Base-by-base conservation (phyloP, 2,329 filamentous ascomycete species). In the Neofusicoccum sp. region DNA sequence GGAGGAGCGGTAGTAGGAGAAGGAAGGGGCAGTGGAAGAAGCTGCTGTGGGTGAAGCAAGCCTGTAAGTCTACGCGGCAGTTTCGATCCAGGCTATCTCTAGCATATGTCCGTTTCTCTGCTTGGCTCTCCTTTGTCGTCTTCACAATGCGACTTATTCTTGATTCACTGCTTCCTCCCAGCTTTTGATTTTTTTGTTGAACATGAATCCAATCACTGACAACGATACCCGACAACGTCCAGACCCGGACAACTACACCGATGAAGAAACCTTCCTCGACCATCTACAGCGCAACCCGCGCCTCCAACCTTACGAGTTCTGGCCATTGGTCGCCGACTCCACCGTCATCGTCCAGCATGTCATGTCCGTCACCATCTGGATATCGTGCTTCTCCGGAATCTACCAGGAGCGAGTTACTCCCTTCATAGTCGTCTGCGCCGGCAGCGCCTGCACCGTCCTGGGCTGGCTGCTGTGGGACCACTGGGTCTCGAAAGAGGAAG, bases 181-280 rank as follows among this genome's bases (percentile, higher is more conserved):
- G 24, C 36, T n/a, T 6, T 28, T 41, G 64, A 57, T 45, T 31
- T 43, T 43, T 61, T 20, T 49, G 34, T 33, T 48, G 11, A 31
- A 57, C n/a, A 24, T 43, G n/a, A 20, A 31, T 3, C n/a, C 8
- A 53, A 7, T n/a, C 26, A 16, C 49, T 62, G n/a, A 31, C n/a
- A 9, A 8, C 11, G n/a, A n/a, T 24, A 4, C 9, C 24, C 9
- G 38, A 12, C 2, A n/a, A 24, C n/a, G 8, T 38, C n/a, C 67
- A 93, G 91, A 96, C 72, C 93, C 95, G n/a, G 95, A 99, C 75
- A 99, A 99, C 75, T 98, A 98, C 73, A 98, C 95, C 41, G 95
- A 99, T 73, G 92, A 95, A 72, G 90, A 91, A 63, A 98, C 95
- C 1, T 99, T 99, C 69, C 87, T 99, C 66, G 93, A 97, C 71